Evolutionary conservation across 495 filamentous ascomycete species (phyloP), one percentile per base, ranked within the genome.

Genomic region (Cudoniella acicularis): DNA sequence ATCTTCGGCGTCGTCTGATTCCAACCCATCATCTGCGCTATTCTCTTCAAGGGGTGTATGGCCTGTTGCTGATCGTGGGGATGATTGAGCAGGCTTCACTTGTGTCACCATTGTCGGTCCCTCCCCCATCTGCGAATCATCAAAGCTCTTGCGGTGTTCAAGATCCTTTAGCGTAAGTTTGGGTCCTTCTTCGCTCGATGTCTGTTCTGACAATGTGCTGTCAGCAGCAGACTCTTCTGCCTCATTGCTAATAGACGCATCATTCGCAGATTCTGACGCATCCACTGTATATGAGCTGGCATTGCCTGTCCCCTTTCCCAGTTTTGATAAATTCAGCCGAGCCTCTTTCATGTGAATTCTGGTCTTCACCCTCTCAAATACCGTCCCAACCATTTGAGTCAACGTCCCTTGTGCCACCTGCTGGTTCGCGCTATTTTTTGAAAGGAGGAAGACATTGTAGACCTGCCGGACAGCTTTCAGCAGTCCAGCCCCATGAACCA

Each of bases 381-480:
- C 94, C 16, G 94, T 98, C 53, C 92, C 91, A 4, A 98, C 90
- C 95, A 99, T 99, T 72, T 99, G 95, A 0, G 94, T 96, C 50
- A 99, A 75, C 2, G 95, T 96, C 0, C 92, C 94, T 68, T 98
- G 95, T 0, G 95, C 95, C 48, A 96, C 88, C 73, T 96, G 91
- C 74, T 99, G 95, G 65, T 98, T 97, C 26, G 87, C 83, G 63
- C 84, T 91, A 41, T 83, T 96, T 66, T 93, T 89, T 49, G 92
- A 96, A 36, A 96, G 83, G 40, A 99, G 79, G 72, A 99, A 99
- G 64, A 99, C 93, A 71, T 97, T 99, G 78, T 99, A 99, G 48
- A 96, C 94, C 68, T 96, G 91, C 54, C 95, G 88, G 50, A 99
- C 91, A n/a, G 95, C 94, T 77, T 99, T 99, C 46, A 99, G 74